A percentile compares a stretch with the other conserved stretches of the same genome.
Evolutionary conservation across 306 rosid species (phyloP).

Genomic region (Vicia sativa): DNA sequence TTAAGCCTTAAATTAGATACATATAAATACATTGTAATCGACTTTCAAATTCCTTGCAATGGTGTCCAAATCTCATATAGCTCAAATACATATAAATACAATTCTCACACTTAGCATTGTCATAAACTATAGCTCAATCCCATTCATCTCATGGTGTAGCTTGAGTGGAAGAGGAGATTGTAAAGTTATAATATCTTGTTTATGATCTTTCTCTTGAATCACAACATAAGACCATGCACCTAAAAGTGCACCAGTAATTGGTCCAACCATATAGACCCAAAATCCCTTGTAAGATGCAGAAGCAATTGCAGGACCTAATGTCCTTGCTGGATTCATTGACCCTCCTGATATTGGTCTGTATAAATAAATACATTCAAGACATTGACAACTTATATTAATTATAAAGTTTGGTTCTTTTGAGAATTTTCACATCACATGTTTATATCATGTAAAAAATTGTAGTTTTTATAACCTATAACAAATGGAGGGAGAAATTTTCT

Average conservation of each 20-base stretch:
- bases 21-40: neutral
- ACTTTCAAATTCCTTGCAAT: conserved; percentile 3
- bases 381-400: conserved; percentile 10
- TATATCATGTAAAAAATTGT: too few relatives aligned
- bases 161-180: conserved; percentile 43
- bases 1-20: neutral
- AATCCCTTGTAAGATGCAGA: conserved; percentile 58
- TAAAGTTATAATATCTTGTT: conserved; percentile 31
- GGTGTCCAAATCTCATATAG: neutral
- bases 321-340: conserved; percentile 91
- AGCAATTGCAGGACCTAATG: conserved; percentile 83
- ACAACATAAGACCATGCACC: conserved; percentile 67
- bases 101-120: conserved; percentile 36
- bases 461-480: too few relatives aligned
- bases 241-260: conserved; percentile 63
- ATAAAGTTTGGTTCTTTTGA: too few relatives aligned
- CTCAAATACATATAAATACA: neutral
- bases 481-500: neutral
- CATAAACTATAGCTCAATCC: conserved; percentile 24
- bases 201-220: conserved; percentile 47
- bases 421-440: too few relatives aligned
- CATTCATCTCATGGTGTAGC: conserved; percentile 34
- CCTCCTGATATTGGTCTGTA: conserved; percentile 87
- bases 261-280: conserved; percentile 77
- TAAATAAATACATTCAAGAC: neutral